Evolutionary conservation across 2,329 filamentous ascomycete species (phyloP).

Genomic region (Xylaria multiplex): DNA sequence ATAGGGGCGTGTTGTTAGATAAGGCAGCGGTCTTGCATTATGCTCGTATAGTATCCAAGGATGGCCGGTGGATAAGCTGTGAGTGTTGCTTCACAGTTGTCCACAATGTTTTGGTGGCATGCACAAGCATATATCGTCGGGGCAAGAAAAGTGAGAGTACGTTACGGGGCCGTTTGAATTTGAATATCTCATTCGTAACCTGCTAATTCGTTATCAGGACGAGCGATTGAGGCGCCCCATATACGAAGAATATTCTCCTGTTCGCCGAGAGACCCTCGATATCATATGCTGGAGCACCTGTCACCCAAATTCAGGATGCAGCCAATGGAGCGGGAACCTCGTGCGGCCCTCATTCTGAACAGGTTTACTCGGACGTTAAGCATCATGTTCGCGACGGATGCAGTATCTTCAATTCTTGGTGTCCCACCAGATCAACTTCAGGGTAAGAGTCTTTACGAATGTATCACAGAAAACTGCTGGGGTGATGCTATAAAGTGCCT

Average conservation of each 20-base stretch:
- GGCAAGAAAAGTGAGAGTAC: constrained; percentile 78
- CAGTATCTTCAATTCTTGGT: constrained; percentile 79
- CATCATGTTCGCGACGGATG: constrained; percentile 87
- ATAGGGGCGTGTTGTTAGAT: constrained; percentile 78
- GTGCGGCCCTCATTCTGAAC: constrained; percentile 86
- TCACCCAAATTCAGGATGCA: constrained; percentile 80
- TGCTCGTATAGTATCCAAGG: constrained; percentile 73
- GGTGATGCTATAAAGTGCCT: constrained; percentile 80
- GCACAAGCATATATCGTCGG: constrained; percentile 79
- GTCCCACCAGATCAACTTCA: constrained; percentile 74
- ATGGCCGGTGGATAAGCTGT: constrained; percentile 79
- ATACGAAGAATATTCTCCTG: constrained; percentile 83
- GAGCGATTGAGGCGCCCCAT: constrained; percentile 79
- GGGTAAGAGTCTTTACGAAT: constrained; percentile 86
- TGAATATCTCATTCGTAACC: not conserved
- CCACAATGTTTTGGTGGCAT: constrained; percentile 86
- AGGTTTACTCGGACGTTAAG: constrained; percentile 84
- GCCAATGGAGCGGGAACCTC: constrained; percentile 75
- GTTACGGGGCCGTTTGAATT: constrained; percentile 49
- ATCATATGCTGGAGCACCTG: constrained; percentile 88
- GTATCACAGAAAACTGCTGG: constrained; percentile 81
- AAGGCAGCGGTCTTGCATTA: constrained; percentile 88
- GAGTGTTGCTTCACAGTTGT: constrained; percentile 92
- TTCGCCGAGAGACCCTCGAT: constrained; percentile 83
- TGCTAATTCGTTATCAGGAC: constrained; percentile 60